These are phyloP conservation scores for Cladosporium colombiae DNA, from an alignment of 2,329 filamentous ascomycete species.

Conservation along the genomic window DNA sequence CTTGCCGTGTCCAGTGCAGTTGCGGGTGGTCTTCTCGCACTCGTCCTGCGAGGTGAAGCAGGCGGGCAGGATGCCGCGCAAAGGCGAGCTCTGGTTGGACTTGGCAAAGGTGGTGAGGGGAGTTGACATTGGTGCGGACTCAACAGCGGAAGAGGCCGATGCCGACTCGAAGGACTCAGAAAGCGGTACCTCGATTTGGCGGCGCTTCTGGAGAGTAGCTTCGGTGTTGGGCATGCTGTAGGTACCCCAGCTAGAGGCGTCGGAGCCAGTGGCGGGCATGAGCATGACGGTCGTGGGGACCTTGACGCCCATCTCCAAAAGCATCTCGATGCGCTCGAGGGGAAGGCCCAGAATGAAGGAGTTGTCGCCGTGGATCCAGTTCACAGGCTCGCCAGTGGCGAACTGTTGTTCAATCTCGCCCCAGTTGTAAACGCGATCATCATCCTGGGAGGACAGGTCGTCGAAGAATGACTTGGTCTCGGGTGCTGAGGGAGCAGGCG, in stretches of 20 bases:
- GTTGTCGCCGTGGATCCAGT: constrained; percentile 21
- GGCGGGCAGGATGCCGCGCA: constrained; percentile 60
- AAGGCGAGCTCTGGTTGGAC: constrained; percentile 39
- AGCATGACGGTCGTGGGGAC: constrained; percentile 30
- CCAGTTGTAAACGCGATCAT: constrained; percentile 20
- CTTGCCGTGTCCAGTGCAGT: constrained; percentile 78
- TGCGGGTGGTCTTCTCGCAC: constrained; percentile 70
- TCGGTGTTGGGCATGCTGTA: constrained; percentile 33
- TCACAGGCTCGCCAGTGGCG: neutral
- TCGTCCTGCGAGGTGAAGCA: constrained; percentile 73
- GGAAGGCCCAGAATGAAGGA: constrained; percentile 26
- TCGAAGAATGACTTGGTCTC: constrained; percentile 32
- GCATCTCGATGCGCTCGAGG: constrained; percentile 23
- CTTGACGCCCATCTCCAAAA: neutral
- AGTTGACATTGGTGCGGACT: constrained; percentile 19
- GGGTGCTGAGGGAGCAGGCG: constrained; percentile 28
- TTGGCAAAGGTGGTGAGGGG: constrained; percentile 30
- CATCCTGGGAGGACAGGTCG: constrained; percentile 34
- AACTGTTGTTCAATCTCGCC: constrained; percentile 3
- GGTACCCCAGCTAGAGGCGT: constrained; percentile 32
- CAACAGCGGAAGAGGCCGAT: neutral
- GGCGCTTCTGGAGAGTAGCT: constrained; percentile 31
- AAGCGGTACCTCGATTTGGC: constrained; percentile 29
- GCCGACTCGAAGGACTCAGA: constrained; percentile 20
- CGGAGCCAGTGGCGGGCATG: constrained; percentile 23